Evolutionary conservation across 1,284 basidiomycete genomes (phyloP).

Genomic region (Ceratobasidium theobromae): DNA sequence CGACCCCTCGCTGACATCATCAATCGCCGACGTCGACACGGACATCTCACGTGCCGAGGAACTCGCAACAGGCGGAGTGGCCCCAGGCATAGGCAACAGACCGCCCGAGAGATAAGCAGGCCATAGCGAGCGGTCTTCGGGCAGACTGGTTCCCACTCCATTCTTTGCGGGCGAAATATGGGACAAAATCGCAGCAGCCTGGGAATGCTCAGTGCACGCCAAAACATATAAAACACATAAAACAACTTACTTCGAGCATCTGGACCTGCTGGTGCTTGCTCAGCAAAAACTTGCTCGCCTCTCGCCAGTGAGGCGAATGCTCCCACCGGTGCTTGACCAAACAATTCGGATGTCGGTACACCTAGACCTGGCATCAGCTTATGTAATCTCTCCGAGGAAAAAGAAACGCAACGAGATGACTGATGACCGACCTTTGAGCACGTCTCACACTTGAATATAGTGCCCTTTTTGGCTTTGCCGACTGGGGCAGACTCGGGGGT

Average conservation of each 20-base stretch:
- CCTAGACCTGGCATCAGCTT: conserved; percentile 49
- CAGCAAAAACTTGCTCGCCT: conserved; percentile 89
- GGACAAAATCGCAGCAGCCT: conserved; percentile 93
- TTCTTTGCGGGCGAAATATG: conserved; percentile 66
- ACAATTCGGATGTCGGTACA: conserved; percentile 93
- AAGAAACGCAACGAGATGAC: neutral
- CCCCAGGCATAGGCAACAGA: conserved; percentile 55
- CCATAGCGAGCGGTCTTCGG: conserved; percentile 89
- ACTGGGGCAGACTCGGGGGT: no score
- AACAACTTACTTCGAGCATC: conserved; percentile 73
- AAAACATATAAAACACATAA: no score
- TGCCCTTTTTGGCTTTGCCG: conserved; percentile 71
- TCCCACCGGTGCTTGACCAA: conserved; percentile 98
- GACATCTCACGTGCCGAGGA: conserved; percentile 24
- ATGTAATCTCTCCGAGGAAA: neutral
- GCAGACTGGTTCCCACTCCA: conserved; percentile 71
- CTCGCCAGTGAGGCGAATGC: conserved; percentile 95
- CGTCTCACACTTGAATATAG: conserved; percentile 89
- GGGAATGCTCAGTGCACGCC: neutral
- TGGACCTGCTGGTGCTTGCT: conserved; percentile 99
- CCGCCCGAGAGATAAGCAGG: conserved; percentile 75
- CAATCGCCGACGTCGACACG: conserved; percentile 5
- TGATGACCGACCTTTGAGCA: conserved; percentile 71
- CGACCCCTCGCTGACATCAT: conserved; percentile 5
- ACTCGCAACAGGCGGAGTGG: neutral